Percentiles rank a stretch among this genome's conserved stretches.
Evolutionary conservation across 768 basidiomycete genomes (phyloP).

Genomic region (Thelephora ganbajun): DNA sequence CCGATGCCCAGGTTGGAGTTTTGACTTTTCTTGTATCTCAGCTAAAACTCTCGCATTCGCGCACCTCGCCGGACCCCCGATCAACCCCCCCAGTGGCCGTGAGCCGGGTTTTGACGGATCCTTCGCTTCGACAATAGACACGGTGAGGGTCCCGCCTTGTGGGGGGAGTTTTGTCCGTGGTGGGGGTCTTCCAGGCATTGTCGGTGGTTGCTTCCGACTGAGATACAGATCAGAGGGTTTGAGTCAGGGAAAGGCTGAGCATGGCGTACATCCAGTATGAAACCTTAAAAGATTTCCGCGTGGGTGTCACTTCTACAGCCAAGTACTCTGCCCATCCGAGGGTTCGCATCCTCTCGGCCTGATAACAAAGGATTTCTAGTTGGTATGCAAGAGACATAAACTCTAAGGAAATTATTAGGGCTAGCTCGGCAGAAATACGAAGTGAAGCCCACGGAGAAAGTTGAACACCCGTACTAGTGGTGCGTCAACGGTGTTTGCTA

Average conservation of each 20-base stretch:
- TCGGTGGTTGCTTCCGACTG: slow-evolving; percentile 26
- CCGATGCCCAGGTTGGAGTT: slow-evolving; percentile 30
- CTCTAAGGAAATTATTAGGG: slow-evolving; percentile 29
- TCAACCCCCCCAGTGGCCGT: slow-evolving; percentile 24
- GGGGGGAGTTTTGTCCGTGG: slow-evolving; percentile 34
- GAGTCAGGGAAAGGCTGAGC: neutral
- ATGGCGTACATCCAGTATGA: slow-evolving; percentile 76
- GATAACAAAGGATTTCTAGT: slow-evolving; percentile 77
- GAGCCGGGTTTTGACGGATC: slow-evolving; percentile 22
- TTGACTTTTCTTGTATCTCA: slow-evolving; percentile 49
- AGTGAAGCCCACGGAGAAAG: slow-evolving; percentile 59
- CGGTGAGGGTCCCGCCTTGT: slow-evolving; percentile 58
- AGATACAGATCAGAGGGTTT: slow-evolving; percentile 1
- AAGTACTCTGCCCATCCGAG: slow-evolving; percentile 79
- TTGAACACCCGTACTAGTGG: slow-evolving; percentile 81
- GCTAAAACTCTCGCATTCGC: slow-evolving; percentile 41
- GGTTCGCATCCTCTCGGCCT: slow-evolving; percentile 71
- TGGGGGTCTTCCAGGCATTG: slow-evolving; percentile 16
- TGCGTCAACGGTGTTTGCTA: slow-evolving; percentile 54
- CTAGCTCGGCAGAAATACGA: slow-evolving; percentile 1
- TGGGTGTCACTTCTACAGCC: slow-evolving; percentile 51
- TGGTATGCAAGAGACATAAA: slow-evolving; percentile 90
- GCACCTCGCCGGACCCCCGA: slow-evolving; percentile 17
- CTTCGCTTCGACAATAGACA: slow-evolving; percentile 51
- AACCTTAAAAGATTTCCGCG: slow-evolving; percentile 52